Evolutionary conservation across 768 basidiomycete genomes (phyloP).

Genomic region (Tulasnella sp.): DNA sequence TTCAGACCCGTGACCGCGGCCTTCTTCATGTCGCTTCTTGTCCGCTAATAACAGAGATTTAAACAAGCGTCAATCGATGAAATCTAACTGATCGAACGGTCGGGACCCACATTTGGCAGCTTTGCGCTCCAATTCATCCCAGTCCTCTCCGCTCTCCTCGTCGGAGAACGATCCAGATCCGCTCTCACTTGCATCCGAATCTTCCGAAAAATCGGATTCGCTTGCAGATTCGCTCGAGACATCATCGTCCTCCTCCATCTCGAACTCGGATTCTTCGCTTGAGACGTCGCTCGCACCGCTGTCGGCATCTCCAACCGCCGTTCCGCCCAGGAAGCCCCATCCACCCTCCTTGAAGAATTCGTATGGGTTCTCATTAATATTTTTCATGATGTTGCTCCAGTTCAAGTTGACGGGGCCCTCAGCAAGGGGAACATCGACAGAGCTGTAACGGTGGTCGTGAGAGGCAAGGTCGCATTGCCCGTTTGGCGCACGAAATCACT

Average conservation of each 20-base stretch:
- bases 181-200: slow-evolving; percentile 51
- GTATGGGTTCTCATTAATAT: slow-evolving; percentile 90
- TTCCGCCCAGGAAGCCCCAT: slow-evolving; percentile 83
- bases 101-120: slow-evolving; percentile 69
- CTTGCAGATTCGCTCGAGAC: slow-evolving; percentile 44
- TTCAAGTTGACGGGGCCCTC: slow-evolving; percentile 97
- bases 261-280: slow-evolving; percentile 66
- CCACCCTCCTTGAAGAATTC: slow-evolving; percentile 97
- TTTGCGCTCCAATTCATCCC: slow-evolving; percentile 92
- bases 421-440: slow-evolving; percentile 92
- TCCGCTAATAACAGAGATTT: slow-evolving; percentile 39
- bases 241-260: slow-evolving; percentile 45
- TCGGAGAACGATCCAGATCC: slow-evolving; percentile 70
- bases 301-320: slow-evolving; percentile 55
- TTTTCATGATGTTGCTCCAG: slow-evolving; percentile 99
- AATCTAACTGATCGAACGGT: background rate
- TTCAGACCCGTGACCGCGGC: slow-evolving; percentile 38
- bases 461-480: slow-evolving; percentile 13
- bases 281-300: slow-evolving; percentile 40
- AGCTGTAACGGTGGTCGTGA: slow-evolving; percentile 47
- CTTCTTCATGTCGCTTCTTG: slow-evolving; percentile 42
- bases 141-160: slow-evolving; percentile 69
- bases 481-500: slow-evolving; percentile 34
- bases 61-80: slow-evolving; percentile 7
- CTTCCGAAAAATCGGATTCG: slow-evolving; percentile 53